phyloP scores from a whole-genome alignment of 2,329 filamentous ascomycete species.

The Talaromyces sp. region DNA sequence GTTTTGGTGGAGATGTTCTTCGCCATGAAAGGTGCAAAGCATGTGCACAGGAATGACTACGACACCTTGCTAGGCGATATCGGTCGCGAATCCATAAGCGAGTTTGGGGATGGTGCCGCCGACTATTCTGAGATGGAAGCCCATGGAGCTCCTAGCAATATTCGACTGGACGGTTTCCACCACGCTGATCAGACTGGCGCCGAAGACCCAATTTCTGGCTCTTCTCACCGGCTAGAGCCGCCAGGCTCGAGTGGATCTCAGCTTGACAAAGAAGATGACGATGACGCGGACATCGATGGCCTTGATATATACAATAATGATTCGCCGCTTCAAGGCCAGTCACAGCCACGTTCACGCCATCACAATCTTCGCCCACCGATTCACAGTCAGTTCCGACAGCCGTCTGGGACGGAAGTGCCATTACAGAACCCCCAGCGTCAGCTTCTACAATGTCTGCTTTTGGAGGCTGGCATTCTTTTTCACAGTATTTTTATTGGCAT shows the following conservation, averaged over 20 bases:
- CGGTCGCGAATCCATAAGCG: conserved; percentile 22
- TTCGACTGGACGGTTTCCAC: conserved; percentile 22
- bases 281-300: conserved; percentile 60
- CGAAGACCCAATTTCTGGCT: conserved; percentile 12
- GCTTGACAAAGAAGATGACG: conserved; percentile 57
- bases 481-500: conserved; percentile 87
- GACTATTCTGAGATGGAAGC: conserved; percentile 28
- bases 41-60: conserved; percentile 59
- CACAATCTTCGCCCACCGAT: conserved; percentile 14
- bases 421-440: conserved; percentile 64
- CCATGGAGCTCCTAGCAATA: conserved; percentile 22
- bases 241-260: conserved; percentile 21
- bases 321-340: conserved; percentile 17
- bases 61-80: conserved; percentile 46
- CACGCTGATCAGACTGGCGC: conserved; percentile 9
- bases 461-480: conserved; percentile 83
- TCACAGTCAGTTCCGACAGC: conserved; percentile 22
- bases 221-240: conserved; percentile 23
- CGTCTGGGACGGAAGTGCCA: conserved; percentile 37
- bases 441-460: conserved; percentile 74
- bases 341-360: conserved; percentile 13
- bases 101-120: conserved; percentile 18
- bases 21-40: conserved; percentile 67
- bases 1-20: conserved; percentile 88
- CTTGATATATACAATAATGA: conserved; percentile 34